phyloP scores from a whole-genome alignment of 257 asterid species.

The Petunia secreta region DNA sequence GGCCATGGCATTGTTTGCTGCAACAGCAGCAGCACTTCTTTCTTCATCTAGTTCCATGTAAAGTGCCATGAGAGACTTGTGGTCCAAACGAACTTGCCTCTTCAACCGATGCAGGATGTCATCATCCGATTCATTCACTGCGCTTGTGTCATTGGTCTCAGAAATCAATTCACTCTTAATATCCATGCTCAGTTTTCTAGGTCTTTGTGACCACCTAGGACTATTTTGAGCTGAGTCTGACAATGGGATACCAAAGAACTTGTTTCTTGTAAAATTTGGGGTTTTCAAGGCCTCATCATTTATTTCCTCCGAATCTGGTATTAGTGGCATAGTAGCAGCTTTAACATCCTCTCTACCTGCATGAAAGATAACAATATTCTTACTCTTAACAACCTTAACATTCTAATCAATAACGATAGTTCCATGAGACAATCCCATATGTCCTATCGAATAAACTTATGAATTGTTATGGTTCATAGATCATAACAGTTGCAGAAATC shows the following conservation, averaged over 20 bases:
- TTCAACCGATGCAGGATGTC: constrained; percentile 45
- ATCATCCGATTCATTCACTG: constrained; percentile 41
- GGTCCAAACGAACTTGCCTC: constrained; percentile 65
- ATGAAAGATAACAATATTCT: not conserved
- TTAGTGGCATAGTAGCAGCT: constrained; percentile 39
- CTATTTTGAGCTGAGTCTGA: constrained; percentile 77
- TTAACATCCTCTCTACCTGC: constrained; percentile 54
- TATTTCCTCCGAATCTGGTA: constrained; percentile 50
- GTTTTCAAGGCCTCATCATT: constrained; percentile 51
- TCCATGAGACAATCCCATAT: too few species aligned
- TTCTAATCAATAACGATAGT: too few species aligned
- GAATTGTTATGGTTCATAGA: not conserved
- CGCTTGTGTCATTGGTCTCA: constrained; percentile 41
- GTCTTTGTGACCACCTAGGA: constrained; percentile 57
- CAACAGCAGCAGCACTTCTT: constrained; percentile 85
- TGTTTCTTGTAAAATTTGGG: constrained; percentile 55
- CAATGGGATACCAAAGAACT: constrained; percentile 58
- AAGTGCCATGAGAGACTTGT: constrained; percentile 67
- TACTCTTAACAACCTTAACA: too few species aligned
- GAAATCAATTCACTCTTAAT: constrained; percentile 35
- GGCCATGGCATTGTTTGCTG: constrained; percentile 96
- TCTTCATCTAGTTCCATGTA: constrained; percentile 89
- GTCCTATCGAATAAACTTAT: too few species aligned
- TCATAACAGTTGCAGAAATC: not conserved
- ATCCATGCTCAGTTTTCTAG: constrained; percentile 41